Evolutionary conservation across 306 rosid genomes (phyloP), one percentile per base, ranked within the genome.

Genomic region (Sindora glabra): DNA sequence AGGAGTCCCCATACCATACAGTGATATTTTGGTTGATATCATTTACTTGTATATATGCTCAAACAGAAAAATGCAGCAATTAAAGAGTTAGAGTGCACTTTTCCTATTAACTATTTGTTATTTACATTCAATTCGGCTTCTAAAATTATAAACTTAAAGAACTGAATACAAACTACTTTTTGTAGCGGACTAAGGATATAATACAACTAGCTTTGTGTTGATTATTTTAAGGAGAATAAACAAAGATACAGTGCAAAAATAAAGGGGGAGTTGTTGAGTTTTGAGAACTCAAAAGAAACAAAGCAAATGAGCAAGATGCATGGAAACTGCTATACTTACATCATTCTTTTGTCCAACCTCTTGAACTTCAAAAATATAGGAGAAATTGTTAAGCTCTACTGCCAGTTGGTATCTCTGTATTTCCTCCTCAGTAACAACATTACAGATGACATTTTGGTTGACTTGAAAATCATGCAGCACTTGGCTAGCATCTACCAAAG

Each of bases 331-430:
- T 37, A 46, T 32, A 71, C 96, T 86, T 69, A 88, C 98, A 71
- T 74, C 57, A 67, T 75, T 59, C 61, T 40, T 70, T 51, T 59
- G 79, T 74, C 98, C 98, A 75, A 66, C 74, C 79, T 88, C 96
- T 32, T 64, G 73, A 79, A 92, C 86, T 65, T 74, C 75, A 52
- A 88, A 62, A 59, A 33, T 40, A 74, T 71, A 83, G 57, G 92
- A 79, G 52, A 79, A 57, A 45, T 66, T 78, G 59, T 56, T 59
- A 24, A 58, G 63, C 50, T 79, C 73, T 46, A 86, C 72, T 10
- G 67, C 67, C 59, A 77, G 34, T 47, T 57, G 79, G 79, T 81
- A 86, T 44, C 18, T 70, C 46, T 48, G 39, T 65, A 85, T 79
- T 58, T 71, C 73, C 78, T 72, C 77, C 66, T 68, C 79, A 8